Base-by-base conservation (phyloP, 371 early-diverging fungal species). In the Dinochytrium kinnereticum region DNA sequence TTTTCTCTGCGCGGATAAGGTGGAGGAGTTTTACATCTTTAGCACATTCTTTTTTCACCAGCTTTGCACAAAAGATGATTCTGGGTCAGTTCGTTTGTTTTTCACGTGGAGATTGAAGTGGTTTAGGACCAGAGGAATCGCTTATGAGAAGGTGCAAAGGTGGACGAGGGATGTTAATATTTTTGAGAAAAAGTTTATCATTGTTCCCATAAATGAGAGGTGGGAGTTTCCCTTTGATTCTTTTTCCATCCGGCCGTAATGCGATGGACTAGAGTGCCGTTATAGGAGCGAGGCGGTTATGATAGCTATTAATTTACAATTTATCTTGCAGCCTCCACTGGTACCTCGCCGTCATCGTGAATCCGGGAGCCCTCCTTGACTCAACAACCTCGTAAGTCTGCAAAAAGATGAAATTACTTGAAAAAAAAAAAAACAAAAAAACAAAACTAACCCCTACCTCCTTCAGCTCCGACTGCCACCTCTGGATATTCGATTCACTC, bases 131-230 rank as follows among this genome's bases (percentile, higher is more conserved):
- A n/a, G n/a, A n/a, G 1, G 40, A 31, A 49, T 64, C 26, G 77
- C 72, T 0, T 89, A 89, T 68, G 78, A 73, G 19, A 74, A 80
- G 33, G 89, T 92, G n/a, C 81, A 82, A 75, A 80, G 82, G 69
- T 91, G 90, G 90, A 90, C 90, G 1, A 73, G 82, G 38, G 87
- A 82, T 40, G 82, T 88, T 31, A 82, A 91, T 70, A 76, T 92
- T 21, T 89, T 92, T 64, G 71, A 71, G 7, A 90, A 89, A 61
- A 74, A 81, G 38, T 87, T 83, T 72, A 67, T 92, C 17, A 76
- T 92, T 71, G 79, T 92, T 15, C 92, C 92, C 7, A 90, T 92
- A 73, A 90, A 92, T 78, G 90, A 92, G 74, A 76, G 84, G 89
- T 90, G 81, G 21, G 81, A 50, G 28, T 7, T 55, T 15, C 15